A percentile compares a stretch with the other conserved stretches of the same genome.
phyloP scores from a whole-genome alignment of 2,329 filamentous ascomycete genomes.

The Apiospora malaysiana region DNA sequence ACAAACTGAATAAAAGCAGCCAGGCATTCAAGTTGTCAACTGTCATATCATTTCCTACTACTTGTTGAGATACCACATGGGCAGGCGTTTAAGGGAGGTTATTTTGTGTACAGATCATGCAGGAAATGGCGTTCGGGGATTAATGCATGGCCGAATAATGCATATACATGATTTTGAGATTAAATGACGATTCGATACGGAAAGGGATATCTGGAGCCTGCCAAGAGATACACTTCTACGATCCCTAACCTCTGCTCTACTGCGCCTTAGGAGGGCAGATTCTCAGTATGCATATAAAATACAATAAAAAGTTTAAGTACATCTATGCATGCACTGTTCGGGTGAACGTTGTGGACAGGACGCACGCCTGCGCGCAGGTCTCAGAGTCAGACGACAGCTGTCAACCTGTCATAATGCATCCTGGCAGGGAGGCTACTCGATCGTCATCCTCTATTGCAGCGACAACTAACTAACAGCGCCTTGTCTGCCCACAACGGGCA shows the following conservation, averaged over 20 bases:
- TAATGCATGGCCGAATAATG: not conserved
- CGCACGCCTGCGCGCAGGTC: not conserved
- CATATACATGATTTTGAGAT: not conserved
- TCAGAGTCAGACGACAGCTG: conserved; percentile 1
- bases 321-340: not conserved
- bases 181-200: not conserved
- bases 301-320: not conserved
- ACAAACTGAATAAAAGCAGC: not conserved
- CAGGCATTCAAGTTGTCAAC: not conserved
- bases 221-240: not conserved
- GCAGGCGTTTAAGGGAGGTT: conserved; percentile 11
- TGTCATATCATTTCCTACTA: conserved; percentile 1
- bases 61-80: conserved; percentile 21
- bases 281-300: not conserved
- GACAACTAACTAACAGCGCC: too few relatives aligned
- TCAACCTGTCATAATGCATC: not conserved
- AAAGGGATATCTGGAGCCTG: not conserved
- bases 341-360: not conserved
- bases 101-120: not conserved
- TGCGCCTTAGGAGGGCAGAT: not conserved
- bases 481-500: not conserved
- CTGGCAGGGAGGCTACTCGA: not conserved
- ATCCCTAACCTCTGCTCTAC: not conserved
- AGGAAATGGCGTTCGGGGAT: not conserved
- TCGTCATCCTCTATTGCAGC: not conserved